These are phyloP conservation scores for Flaveria robusta DNA, from an alignment of 129 eudicot species.

Conservation along the genomic window DNA sequence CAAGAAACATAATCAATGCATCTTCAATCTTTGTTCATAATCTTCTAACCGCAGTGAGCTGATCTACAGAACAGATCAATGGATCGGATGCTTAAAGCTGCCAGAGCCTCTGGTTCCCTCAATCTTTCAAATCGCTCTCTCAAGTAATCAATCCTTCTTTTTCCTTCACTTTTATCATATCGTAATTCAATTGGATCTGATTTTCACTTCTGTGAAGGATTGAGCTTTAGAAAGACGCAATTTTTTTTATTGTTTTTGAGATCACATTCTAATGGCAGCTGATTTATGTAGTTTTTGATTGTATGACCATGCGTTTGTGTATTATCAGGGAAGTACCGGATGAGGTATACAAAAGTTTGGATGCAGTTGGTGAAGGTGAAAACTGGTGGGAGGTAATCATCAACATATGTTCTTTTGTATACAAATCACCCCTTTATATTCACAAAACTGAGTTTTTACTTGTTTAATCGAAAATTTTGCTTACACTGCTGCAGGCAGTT, in stretches of 20 bases:
- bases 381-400: constrained; percentile 98
- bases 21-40: constrained; percentile 19
- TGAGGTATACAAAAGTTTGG: constrained; percentile 83
- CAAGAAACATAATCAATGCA: constrained; percentile 16
- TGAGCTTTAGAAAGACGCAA: background rate
- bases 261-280: background rate
- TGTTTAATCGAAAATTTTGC: background rate
- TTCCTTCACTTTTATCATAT: background rate
- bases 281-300: background rate
- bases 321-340: constrained; percentile 80
- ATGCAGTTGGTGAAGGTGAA: constrained; percentile 82
- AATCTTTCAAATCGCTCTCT: constrained; percentile 93
- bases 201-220: background rate
- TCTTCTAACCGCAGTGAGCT: constrained; percentile 2
- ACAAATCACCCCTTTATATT: background rate
- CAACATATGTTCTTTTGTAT: too few relatives aligned
- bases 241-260: background rate
- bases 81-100: constrained; percentile 92
- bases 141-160: constrained; percentile 41
- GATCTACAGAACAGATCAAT: constrained; percentile 36
- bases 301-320: background rate
- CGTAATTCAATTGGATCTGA: background rate
- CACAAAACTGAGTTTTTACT: background rate
- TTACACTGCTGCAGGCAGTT: constrained; percentile 60
- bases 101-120: constrained; percentile 90